A percentile compares a stretch with the other conserved stretches of the same genome.
Evolutionary conservation across 768 basidiomycete genomes (phyloP).

Genomic region (Mycena alexandri): DNA sequence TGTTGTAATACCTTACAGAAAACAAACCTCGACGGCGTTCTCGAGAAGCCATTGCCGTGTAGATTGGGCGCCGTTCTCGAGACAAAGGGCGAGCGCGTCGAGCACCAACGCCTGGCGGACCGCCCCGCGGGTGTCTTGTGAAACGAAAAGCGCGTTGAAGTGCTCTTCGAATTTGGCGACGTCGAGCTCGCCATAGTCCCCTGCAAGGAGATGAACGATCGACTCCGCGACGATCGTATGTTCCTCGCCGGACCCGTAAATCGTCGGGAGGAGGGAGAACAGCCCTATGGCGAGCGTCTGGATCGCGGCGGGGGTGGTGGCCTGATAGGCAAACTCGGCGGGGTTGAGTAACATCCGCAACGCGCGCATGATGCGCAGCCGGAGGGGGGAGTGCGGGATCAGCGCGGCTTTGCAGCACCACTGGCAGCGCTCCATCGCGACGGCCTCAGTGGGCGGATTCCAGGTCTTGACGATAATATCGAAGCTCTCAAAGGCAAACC

Average conservation of each 20-base stretch:
- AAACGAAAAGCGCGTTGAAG: slow-evolving; percentile 33
- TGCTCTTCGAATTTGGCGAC: slow-evolving; percentile 31
- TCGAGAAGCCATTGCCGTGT: slow-evolving; percentile 65
- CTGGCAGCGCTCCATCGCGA: slow-evolving; percentile 68
- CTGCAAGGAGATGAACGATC: slow-evolving; percentile 40
- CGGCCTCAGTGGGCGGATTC: slow-evolving; percentile 64
- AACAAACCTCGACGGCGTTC: slow-evolving; percentile 62
- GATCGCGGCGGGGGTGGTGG: slow-evolving; percentile 59
- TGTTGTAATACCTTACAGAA: neutral
- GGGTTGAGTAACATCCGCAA: slow-evolving; percentile 63
- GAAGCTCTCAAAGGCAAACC: slow-evolving; percentile 70
- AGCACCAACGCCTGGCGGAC: slow-evolving; percentile 47
- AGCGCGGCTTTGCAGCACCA: slow-evolving; percentile 80
- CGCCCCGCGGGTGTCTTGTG: slow-evolving; percentile 22
- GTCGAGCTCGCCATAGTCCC: slow-evolving; percentile 33
- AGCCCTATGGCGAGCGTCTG: slow-evolving; percentile 66
- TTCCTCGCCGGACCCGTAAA: slow-evolving; percentile 56
- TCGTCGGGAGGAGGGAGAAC: slow-evolving; percentile 61
- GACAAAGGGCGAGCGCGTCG: slow-evolving; percentile 63
- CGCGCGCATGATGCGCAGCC: slow-evolving; percentile 63
- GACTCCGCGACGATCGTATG: slow-evolving; percentile 48
- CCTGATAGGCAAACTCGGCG: slow-evolving; percentile 55
- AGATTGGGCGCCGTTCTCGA: slow-evolving; percentile 61
- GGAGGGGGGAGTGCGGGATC: slow-evolving; percentile 53
- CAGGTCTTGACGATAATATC: slow-evolving; percentile 70